A percentile compares a stretch with the other conserved stretches of the same genome.
phyloP scores from a whole-genome alignment of 2,329 filamentous ascomycete species.

The Nemania sp. region DNA sequence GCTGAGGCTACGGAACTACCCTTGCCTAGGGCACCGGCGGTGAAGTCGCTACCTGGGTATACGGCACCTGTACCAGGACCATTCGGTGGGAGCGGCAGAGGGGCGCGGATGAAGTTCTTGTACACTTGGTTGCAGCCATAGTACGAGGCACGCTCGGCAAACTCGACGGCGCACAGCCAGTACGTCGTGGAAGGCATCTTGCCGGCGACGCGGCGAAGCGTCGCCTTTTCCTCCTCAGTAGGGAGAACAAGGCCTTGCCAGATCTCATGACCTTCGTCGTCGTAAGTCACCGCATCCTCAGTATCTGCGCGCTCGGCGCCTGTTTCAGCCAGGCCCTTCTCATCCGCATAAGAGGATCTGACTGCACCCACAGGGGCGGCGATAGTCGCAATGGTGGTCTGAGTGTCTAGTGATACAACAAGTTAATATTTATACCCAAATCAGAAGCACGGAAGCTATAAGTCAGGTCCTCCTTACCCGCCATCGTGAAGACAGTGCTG shows the following conservation, averaged over 20 bases:
- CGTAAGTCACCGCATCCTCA: slow-evolving; percentile 29
- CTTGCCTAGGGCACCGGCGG: slow-evolving; percentile 63
- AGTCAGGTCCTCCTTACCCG: slow-evolving; percentile 28
- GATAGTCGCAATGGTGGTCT: slow-evolving; percentile 29
- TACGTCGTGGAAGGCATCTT: slow-evolving; percentile 58
- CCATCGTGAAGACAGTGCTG: slow-evolving; percentile 33
- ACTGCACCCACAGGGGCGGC: slow-evolving; percentile 27
- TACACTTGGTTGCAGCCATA: slow-evolving; percentile 63
- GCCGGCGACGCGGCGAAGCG: slow-evolving; percentile 61
- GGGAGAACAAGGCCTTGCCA: slow-evolving; percentile 53
- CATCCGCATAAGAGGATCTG: slow-evolving; percentile 28
- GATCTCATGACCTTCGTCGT: slow-evolving; percentile 47
- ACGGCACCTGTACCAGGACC: slow-evolving; percentile 50
- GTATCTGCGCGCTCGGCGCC: not conserved
- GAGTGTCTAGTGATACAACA: slow-evolving; percentile 24
- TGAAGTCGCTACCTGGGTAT: slow-evolving; percentile 46
- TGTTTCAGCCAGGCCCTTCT: slow-evolving; percentile 17
- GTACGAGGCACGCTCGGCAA: slow-evolving; percentile 64
- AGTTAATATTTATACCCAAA: slow-evolving; percentile 19
- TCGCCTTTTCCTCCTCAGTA: slow-evolving; percentile 59
- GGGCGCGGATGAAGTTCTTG: slow-evolving; percentile 66
- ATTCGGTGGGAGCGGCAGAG: slow-evolving; percentile 62
- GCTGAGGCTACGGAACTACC: slow-evolving; percentile 62
- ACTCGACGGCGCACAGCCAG: slow-evolving; percentile 62
- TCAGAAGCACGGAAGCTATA: not conserved